Evolutionary conservation across 768 basidiomycete genomes (phyloP), one percentile per base, ranked within the genome.

Genomic region (Leucosporidium creatinivorum): DNA sequence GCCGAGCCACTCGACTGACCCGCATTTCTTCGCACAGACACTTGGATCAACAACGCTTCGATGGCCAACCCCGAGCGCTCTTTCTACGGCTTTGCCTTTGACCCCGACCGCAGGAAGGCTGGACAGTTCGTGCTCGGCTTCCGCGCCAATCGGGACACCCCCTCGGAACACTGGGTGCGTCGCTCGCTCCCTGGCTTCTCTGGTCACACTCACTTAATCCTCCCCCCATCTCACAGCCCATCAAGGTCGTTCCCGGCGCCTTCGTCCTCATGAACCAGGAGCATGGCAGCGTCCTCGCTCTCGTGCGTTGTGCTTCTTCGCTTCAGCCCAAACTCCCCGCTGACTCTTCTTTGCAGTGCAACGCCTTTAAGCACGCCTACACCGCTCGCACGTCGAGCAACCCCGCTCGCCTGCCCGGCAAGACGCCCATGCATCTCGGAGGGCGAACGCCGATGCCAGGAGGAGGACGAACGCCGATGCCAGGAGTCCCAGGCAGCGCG

Each of bases 51-150:
- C 76, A 93, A 92, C 72, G 91, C 88, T 73, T 85, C 94, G 33
- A 87, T 89, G 56, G 93, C 93, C 49, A 93, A 97, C 76, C 93
- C 93, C 6, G 88, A 88, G 9, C 89, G 89, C 80, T 92, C 91
- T 76, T 90, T 92, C 79, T 99, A 99, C 75, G 94, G 91, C 17
- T 99, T 98, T 78, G 89, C 69, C 1, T 66, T 75, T 61, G 44
- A 88, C 19, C 80, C 93, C 64, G 94, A 98, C 76, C 84, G 89
- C 66, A 88, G 88, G 74, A 84, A 84, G 62, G 91, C 96, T 1
- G 96, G 96, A 1, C 92, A 94, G 79, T 92, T 98, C 81, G 89
- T 85, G 75, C 83, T 98, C 9, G 89, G 87, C 76, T 99, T 98
- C 83, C 81, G 94, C 73, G 89, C 91, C 50, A 96, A 91, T 77